Evolutionary conservation across 768 basidiomycete species (phyloP), one percentile per base, ranked within the genome.

Genomic region (Pulveroboletus sp.): DNA sequence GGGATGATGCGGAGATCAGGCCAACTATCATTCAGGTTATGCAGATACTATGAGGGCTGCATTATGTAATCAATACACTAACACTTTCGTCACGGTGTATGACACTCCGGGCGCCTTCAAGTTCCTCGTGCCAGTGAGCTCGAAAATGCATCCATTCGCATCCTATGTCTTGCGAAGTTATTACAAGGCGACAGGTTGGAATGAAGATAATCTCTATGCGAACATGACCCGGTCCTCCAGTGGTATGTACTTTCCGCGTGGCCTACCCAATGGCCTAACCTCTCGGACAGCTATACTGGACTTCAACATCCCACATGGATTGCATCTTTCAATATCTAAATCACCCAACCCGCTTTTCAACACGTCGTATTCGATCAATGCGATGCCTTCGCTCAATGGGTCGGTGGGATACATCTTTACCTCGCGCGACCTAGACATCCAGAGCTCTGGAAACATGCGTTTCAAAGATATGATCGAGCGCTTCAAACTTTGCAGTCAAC

Each of bases 141-240:
- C 16, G 24, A 41, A 45, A 38, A 90, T 92, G 90, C 87, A 90
- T 69, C 87, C 90, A 6, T 92, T 92, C 61, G 85, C 90, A 33
- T 80, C 88, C 13, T 90, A 92, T 71, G 86, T 97, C 48, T 75
- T 97, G 32, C 85, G 87, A 54, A 85, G 78, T 66, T 97, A 95
- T 69, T 94, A 92, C 74, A 79, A 81, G 56, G 84, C 83, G n/a
- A 97, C 92, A 27, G 90, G 91, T 53, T 98, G 95, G 95, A 94
- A 93, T 59, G 91, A 95, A 64, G 94, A 97, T 69, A 95, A 95
- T 61, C 75, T 95, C 19, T 97, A 91, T 61, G 82, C 87, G 3
- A 91, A 94, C 56, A 60, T 98, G 37, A 97, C 92, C 1, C 82
- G 90, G 46, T 89, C 92, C 31, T 95, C 94, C 2, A 85, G 80